Percentiles rank a stretch among this genome's conserved stretches.
Conservation (phyloP, 129 eudicot genomes). For the Artemisia tridentata region DNA sequence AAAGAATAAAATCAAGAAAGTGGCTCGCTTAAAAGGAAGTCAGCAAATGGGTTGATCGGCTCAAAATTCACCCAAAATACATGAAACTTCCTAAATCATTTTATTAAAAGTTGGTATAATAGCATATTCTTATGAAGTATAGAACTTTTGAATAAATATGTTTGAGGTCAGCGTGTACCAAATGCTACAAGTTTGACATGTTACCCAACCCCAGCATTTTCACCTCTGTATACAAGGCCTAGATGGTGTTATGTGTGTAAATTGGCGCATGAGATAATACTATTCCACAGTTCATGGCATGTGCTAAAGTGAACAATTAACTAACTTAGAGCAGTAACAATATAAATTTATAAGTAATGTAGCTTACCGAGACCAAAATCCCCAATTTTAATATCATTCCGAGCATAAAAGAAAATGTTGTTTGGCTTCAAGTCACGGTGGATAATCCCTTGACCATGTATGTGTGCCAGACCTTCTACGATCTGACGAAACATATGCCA, state of each 20-base stretch:
- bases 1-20: not conserved
- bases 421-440: constrained; percentile 97
- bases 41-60: not conserved
- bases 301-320: too few relatives aligned
- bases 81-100: constrained; percentile 6
- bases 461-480: constrained; percentile 92
- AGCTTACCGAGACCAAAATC: constrained; percentile 96
- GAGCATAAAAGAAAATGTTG: constrained; percentile 92
- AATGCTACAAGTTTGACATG: not conserved
- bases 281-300: not conserved
- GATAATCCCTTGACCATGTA: constrained; percentile 93
- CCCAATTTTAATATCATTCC: constrained; percentile 94
- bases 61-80: constrained; percentile 5
- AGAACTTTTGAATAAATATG: not conserved
- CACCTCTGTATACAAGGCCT: not conserved
- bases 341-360: not conserved
- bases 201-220: not conserved
- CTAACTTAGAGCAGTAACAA: not conserved
- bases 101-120: not conserved
- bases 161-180: not conserved
- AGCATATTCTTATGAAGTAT: too few relatives aligned
- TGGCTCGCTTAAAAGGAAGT: not conserved
- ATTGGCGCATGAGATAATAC: not conserved
- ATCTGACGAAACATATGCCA: constrained; percentile 94
- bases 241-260: not conserved